Evolutionary conservation across 2,329 filamentous ascomycete genomes (phyloP).

Genomic region (Pseudomassariella vexata): DNA sequence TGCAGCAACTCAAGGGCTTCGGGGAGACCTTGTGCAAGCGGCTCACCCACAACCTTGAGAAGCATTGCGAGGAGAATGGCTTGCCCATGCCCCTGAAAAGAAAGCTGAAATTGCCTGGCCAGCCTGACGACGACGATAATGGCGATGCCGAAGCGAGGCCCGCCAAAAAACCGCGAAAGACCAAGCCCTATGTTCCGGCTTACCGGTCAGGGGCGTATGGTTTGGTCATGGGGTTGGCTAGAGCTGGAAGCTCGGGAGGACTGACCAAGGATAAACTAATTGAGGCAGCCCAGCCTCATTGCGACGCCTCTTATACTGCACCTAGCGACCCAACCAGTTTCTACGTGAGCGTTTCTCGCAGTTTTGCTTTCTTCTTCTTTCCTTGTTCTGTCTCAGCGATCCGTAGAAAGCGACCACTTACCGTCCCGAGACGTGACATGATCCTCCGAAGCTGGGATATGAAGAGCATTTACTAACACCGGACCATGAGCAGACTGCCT

Average conservation of each 20-base stretch:
- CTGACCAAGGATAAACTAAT: slow-evolving; percentile 66
- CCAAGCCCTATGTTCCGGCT: slow-evolving; percentile 65
- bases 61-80: slow-evolving; percentile 61
- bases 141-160: slow-evolving; percentile 26
- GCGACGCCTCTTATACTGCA: slow-evolving; percentile 66
- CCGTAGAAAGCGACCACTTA: no score
- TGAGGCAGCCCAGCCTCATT: slow-evolving; percentile 63
- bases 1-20: slow-evolving; percentile 67
- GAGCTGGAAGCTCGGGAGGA: slow-evolving; percentile 47
- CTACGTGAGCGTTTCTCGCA: no score
- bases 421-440: no score
- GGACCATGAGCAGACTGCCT: no score
- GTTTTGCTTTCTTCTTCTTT: no score
- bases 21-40: slow-evolving; percentile 66
- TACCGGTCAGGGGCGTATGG: slow-evolving; percentile 72
- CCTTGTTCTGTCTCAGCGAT: no score
- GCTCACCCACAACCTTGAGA: slow-evolving; percentile 54
- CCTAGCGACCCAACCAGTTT: slow-evolving; percentile 62
- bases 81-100: slow-evolving; percentile 58
- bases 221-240: slow-evolving; percentile 60
- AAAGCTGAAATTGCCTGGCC: slow-evolving; percentile 21
- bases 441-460: no score
- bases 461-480: no score
- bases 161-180: slow-evolving; percentile 52
- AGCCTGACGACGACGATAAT: slow-evolving; percentile 29